Evolutionary conservation across 2,329 filamentous ascomycete genomes (phyloP), one percentile per base, ranked within the genome.

Genomic region (Rachicladosporium sp.): DNA sequence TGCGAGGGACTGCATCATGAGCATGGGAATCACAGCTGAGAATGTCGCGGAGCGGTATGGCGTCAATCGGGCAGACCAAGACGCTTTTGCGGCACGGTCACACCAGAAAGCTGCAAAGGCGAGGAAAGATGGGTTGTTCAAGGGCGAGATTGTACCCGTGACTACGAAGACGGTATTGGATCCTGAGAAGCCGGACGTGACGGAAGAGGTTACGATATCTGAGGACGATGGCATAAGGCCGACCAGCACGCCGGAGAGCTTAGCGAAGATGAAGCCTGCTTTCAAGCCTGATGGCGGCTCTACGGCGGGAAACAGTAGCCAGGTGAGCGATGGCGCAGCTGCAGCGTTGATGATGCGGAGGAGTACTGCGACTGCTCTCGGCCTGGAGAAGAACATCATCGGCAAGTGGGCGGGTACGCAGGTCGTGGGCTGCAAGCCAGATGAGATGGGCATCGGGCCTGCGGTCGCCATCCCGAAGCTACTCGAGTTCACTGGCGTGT

Each of bases 361-460:
- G n/a, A 80, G 75, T 50, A 88, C 80, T 1, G 87, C 87, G 0
- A 75, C 73, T 0, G 73, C 76, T 40, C 71, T 93, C 0, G 86
- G 86, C 0, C 68, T 93, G 1, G 62, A 68, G 10, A 70, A 67
- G 4, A 68, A 67, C 21, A 84, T 94, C 53, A 78, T 93, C 43
- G 88, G 82, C 29, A 86, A 82, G 59, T 95, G 88, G 68, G 82
- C 87, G 0, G 80, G 74, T 0, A 80, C 82, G 1, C 72, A 78
- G 23, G 79, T 84, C 8, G 76, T 78, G 0, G 88, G 89, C 9
- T 93, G 85, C 57, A 70, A 69, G 37, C 88, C 89, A 0, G 86
- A 93, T 55, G 87, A 94, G 70, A 95, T 96, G 89, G 88, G 89
- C 31, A 70, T 95, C 42, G 88, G 89, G 0, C 88, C 89, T 0